Percentiles rank a stretch among this genome's conserved stretches.
Evolutionary conservation across 2,329 filamentous ascomycete genomes (phyloP).

Genomic region (Neonectria punicea): DNA sequence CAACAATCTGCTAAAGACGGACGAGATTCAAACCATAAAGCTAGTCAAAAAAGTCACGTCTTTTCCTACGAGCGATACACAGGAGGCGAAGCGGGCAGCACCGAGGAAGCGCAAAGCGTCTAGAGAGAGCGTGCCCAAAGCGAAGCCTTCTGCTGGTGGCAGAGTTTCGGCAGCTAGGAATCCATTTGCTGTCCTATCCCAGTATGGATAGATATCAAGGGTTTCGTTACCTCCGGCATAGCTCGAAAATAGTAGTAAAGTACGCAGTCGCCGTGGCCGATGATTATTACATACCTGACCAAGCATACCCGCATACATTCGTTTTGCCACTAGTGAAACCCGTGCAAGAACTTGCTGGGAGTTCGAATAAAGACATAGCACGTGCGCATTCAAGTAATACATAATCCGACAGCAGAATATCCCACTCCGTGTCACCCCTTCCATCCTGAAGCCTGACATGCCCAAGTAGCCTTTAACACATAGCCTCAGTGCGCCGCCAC

Average conservation of each 20-base stretch:
- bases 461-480: neutral
- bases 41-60: constrained; percentile 35
- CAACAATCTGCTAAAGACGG: constrained; percentile 31
- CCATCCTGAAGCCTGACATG: neutral
- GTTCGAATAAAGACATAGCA: neutral
- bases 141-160: neutral
- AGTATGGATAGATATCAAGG: constrained; percentile 15
- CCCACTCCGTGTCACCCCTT: neutral
- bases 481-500: constrained; percentile 7
- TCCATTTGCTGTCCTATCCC: constrained; percentile 40
- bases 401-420: constrained; percentile 1
- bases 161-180: constrained; percentile 30
- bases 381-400: constrained; percentile 1
- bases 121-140: constrained; percentile 14
- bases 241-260: neutral
- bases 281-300: neutral
- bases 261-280: neutral
- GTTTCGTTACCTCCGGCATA: neutral
- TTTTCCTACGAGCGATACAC: constrained; percentile 3
- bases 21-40: constrained; percentile 19
- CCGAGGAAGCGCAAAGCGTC: constrained; percentile 25
- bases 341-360: neutral
- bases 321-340: neutral
- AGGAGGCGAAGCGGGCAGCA: constrained; percentile 6
- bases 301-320: neutral